These are phyloP conservation scores for Xerocomus potaroensis DNA, from an alignment of 768 basidiomycete genomes.

Conservation along the genomic window DNA sequence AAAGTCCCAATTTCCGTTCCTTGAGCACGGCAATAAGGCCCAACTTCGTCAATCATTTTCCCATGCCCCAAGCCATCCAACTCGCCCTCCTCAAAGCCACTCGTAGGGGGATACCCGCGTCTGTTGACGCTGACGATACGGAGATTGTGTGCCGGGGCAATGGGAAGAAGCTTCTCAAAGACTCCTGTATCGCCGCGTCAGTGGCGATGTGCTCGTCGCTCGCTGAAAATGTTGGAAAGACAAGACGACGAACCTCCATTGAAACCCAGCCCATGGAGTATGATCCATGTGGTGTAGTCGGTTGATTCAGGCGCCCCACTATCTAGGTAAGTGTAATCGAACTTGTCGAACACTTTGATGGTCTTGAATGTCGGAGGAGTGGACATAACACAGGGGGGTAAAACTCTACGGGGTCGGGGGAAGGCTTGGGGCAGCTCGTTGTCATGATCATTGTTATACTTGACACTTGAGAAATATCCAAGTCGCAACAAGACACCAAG, in stretches of 20 bases:
- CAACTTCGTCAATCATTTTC: constrained; percentile 15
- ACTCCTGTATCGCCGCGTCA: not conserved
- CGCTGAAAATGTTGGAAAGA: too few relatives aligned
- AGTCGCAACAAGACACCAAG: too few relatives aligned
- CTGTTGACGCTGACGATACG: constrained; percentile 24
- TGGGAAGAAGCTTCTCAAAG: constrained; percentile 20
- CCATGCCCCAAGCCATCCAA: constrained; percentile 5
- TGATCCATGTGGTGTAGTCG: constrained; percentile 21
- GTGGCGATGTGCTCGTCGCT: not conserved
- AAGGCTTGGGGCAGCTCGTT: too few relatives aligned
- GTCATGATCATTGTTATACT: too few relatives aligned
- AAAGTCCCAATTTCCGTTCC: constrained; percentile 18
- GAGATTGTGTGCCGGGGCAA: constrained; percentile 17
- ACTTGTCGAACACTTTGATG: constrained; percentile 10
- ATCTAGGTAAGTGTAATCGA: constrained; percentile 15
- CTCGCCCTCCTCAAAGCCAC: constrained; percentile 15
- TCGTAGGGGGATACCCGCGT: too few relatives aligned
- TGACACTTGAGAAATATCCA: too few relatives aligned
- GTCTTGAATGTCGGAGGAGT: constrained; percentile 1
- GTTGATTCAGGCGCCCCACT: constrained; percentile 16
- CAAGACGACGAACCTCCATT: constrained; percentile 22
- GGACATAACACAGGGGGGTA: too few relatives aligned
- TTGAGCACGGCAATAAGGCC: constrained; percentile 11
- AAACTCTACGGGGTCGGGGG: too few relatives aligned
- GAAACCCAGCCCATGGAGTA: constrained; percentile 20